A percentile compares a stretch with the other conserved stretches of the same genome.
Evolutionary conservation across 768 basidiomycete species (phyloP).

Genomic region (Cyclocybe aegerita): DNA sequence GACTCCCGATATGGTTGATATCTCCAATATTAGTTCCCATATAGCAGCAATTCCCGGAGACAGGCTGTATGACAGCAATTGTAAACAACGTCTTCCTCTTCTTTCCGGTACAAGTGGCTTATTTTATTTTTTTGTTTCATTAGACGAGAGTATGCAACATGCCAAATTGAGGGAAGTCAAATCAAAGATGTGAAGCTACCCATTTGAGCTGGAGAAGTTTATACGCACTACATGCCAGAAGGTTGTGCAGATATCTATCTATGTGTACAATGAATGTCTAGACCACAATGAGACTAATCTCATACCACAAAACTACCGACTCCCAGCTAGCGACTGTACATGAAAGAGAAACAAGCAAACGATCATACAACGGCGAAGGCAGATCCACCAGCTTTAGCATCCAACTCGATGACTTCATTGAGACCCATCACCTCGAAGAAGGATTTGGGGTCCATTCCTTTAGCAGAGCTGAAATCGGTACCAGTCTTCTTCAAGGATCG

Average conservation of each 20-base stretch:
- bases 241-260: neutral
- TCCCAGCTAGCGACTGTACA: neutral
- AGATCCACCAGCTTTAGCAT: constrained; percentile 56
- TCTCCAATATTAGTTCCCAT: constrained; percentile 65
- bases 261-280: neutral
- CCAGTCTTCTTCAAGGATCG: constrained; percentile 73
- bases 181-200: constrained; percentile 25
- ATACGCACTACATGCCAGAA: neutral
- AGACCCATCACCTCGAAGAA: constrained; percentile 83
- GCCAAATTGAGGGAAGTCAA: constrained; percentile 28
- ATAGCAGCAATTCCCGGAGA: constrained; percentile 69
- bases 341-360: neutral
- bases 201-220: neutral
- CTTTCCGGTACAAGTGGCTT: neutral
- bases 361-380: constrained; percentile 53
- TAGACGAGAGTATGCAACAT: constrained; percentile 37
- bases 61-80: constrained; percentile 76
- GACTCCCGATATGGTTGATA: constrained; percentile 88
- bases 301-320: neutral
- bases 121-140: neutral
- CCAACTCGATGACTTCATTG: constrained; percentile 51
- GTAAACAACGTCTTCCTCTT: constrained; percentile 56
- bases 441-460: constrained; percentile 74
- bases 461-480: constrained; percentile 58
- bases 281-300: neutral